These are phyloP conservation scores for Pyrrhoderma noxium DNA, from an alignment of 1,284 basidiomycete genomes.

Conservation along the genomic window DNA sequence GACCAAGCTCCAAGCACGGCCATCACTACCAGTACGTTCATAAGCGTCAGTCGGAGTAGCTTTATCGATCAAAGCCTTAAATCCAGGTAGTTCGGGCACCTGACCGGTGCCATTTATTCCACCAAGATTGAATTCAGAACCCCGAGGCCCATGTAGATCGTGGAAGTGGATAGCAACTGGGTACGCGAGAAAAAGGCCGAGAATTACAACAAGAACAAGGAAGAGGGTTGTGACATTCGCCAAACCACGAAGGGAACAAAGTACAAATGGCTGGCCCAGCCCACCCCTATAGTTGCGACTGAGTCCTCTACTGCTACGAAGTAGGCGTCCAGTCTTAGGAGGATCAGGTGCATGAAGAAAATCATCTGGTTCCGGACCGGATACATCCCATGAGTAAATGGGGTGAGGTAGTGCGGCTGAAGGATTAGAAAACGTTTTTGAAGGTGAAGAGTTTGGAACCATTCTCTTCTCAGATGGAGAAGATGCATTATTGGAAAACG, in stretches of 20 bases:
- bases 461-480: too few species aligned
- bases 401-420: constrained; percentile 5
- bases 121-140: constrained; percentile 26
- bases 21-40: constrained; percentile 57
- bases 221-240: constrained; percentile 23
- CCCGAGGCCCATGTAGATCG: constrained; percentile 13
- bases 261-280: constrained; percentile 18
- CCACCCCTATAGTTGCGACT: too few species aligned
- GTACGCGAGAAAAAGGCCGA: constrained; percentile 20
- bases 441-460: too few species aligned
- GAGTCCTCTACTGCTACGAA: neutral
- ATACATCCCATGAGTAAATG: constrained; percentile 20
- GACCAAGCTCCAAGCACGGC: constrained; percentile 71
- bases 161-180: constrained; percentile 22
- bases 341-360: constrained; percentile 22
- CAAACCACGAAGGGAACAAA: constrained; percentile 24
- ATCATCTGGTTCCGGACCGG: constrained; percentile 23
- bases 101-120: constrained; percentile 35
- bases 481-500: too few species aligned
- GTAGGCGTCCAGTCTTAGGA: neutral
- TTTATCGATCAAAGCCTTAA: constrained; percentile 46
- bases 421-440: too few species aligned
- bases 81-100: constrained; percentile 30
- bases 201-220: constrained; percentile 17
- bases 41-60: constrained; percentile 56